Evolutionary conservation across 2,329 filamentous ascomycete genomes (phyloP), one percentile per base, ranked within the genome.

Genomic region (Apiospora hydei): DNA sequence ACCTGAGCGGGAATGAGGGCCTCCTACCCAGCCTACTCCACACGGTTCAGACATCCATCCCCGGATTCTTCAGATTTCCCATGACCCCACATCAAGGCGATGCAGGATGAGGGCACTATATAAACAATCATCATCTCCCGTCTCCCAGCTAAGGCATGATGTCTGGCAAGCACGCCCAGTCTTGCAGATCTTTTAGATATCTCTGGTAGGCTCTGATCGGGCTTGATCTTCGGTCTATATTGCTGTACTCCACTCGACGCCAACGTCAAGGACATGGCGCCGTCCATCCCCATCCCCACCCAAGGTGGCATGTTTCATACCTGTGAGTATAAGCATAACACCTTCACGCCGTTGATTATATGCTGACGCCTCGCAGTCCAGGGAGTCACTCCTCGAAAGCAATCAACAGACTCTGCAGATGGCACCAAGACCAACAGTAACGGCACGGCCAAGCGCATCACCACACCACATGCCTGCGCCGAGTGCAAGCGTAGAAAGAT

Each of bases 401-500:
- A 84, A 41, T 83, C 84, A 0, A 80, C 82, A 69, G 84, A 87
- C 70, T 83, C 83, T 66, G 76, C 78, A 26, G 80, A 81, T 66
- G 78, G 74, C 72, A 73, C 77, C 73, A 81, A 81, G 75, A 71
- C 79, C 30, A 79, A 72, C 71, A 75, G 78, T n/a, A 77, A 64
- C 69, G 76, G 78, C 72, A 76, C 79, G 70, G 74, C 79, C 64
- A 81, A 81, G 73, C 77, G 80, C 61, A 81, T 81, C 72, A 81
- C 80, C 43, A 81, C 80, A 64, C 80, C 80, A 47, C 80, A 82
- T 73, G 84, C 85, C 67, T 86, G 85, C 73, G 83, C 84, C 4
- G 85, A 86, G 76, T 86, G 93, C 83, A 91, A 94, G 79, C 88
- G 93, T 76, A 89, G 93, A 74, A 96, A 96, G 82, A 96, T 96